A percentile compares a stretch with the other conserved stretches of the same genome.
Evolutionary conservation across 2,329 filamentous ascomycete genomes (phyloP).

Genomic region (Beauveria brongniartii): DNA sequence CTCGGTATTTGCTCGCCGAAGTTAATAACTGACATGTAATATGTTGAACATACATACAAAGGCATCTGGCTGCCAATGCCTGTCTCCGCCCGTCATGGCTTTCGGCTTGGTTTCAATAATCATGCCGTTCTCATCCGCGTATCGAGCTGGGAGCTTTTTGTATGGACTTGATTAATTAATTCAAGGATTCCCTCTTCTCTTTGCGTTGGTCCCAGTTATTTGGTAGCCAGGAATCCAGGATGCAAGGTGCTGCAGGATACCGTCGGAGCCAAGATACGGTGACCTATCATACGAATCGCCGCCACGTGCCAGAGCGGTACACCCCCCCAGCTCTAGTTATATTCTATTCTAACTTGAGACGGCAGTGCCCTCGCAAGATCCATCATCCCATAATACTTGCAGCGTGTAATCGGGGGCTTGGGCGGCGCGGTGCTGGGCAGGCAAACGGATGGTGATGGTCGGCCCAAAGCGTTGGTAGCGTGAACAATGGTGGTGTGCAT

Average conservation of each 20-base stretch:
- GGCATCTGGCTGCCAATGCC: not conserved
- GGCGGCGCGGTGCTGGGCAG: not conserved
- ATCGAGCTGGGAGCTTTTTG: not conserved
- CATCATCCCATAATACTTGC: slow-evolving; percentile 2
- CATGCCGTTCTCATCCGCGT: not conserved
- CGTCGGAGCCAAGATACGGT: not conserved
- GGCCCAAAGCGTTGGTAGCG: not conserved
- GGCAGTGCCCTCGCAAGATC: not conserved
- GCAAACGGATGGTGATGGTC: not conserved
- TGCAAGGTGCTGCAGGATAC: not conserved
- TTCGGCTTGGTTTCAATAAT: not conserved
- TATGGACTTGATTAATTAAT: not conserved
- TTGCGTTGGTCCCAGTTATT: not conserved
- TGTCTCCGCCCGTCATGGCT: not conserved
- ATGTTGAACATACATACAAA: not conserved
- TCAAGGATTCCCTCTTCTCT: not conserved
- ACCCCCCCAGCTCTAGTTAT: not conserved
- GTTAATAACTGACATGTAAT: not conserved
- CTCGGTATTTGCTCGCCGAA: not conserved
- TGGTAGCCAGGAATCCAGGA: not conserved
- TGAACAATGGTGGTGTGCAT: not conserved
- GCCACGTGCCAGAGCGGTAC: not conserved
- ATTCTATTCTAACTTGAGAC: not conserved
- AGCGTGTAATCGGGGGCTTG: not conserved
- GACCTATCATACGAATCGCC: not conserved